A percentile compares a stretch with the other conserved stretches of the same genome.
Conservation (phyloP, 352 stramenopile genomes). For the Globisporangium yorkense region DNA sequence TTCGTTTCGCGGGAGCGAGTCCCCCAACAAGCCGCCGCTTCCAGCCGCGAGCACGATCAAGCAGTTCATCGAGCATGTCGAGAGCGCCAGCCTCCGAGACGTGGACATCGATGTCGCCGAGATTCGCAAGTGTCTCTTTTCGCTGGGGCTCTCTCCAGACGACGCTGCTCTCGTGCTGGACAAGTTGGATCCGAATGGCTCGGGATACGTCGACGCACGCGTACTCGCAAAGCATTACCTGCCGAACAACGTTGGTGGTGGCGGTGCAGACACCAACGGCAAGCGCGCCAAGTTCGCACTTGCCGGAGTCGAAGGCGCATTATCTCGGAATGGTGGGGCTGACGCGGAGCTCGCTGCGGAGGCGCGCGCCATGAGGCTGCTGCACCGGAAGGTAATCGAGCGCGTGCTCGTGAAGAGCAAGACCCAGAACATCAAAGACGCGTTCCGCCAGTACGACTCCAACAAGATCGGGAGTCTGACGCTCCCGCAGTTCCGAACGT, state of each 20-base stretch:
- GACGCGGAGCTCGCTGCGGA: constrained; percentile 1
- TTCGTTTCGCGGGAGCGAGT: constrained; percentile 12
- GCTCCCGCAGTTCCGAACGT: constrained; percentile 33
- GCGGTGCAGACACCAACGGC: not conserved
- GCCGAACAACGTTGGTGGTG: constrained; percentile 6
- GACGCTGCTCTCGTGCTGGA: constrained; percentile 27
- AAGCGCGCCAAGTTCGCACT: constrained; percentile 1
- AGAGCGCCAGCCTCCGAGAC: constrained; percentile 6
- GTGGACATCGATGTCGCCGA: constrained; percentile 15
- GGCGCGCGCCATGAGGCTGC: constrained; percentile 19
- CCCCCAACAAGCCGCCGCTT: constrained; percentile 6
- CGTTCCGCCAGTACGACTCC: constrained; percentile 58
- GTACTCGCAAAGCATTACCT: constrained; percentile 22
- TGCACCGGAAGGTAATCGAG: constrained; percentile 60
- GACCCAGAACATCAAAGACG: constrained; percentile 54
- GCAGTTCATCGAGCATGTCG: constrained; percentile 17
- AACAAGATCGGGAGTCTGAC: constrained; percentile 41
- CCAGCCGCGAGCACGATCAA: constrained; percentile 26
- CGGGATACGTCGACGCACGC: constrained; percentile 14
- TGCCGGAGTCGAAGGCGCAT: not conserved
- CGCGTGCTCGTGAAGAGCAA: constrained; percentile 44
- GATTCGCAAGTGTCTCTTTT: constrained; percentile 34
- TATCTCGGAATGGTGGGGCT: not conserved
- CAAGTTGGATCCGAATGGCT: constrained; percentile 16
- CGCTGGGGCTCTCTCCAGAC: constrained; percentile 21